Conservation (phyloP, 1,139 yeast genomes). For the Diutina ranongensis region DNA sequence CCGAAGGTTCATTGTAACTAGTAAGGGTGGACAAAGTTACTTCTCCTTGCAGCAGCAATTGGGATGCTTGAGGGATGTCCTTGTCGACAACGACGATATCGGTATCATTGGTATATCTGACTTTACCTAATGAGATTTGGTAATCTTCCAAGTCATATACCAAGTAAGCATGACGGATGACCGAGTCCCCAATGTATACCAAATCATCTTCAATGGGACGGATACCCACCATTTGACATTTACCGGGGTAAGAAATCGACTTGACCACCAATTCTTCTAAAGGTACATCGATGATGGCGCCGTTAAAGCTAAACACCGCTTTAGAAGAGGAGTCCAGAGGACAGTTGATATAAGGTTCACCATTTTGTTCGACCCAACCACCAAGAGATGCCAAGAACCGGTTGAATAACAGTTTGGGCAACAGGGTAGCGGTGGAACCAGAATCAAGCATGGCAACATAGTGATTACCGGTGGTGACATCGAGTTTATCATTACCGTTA, state of each 20-base stretch:
- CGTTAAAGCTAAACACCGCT: constrained; percentile 16
- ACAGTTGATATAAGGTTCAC: constrained; percentile 21
- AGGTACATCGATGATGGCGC: constrained; percentile 17
- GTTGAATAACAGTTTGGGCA: constrained; percentile 14
- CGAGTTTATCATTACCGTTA: background rate
- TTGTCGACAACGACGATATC: constrained; percentile 16
- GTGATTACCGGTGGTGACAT: background rate
- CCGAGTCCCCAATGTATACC: constrained; percentile 49
- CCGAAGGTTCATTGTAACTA: background rate
- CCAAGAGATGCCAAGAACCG: constrained; percentile 13
- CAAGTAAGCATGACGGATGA: constrained; percentile 61
- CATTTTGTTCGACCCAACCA: constrained; percentile 8
- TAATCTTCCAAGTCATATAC: constrained; percentile 65
- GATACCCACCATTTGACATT: background rate
- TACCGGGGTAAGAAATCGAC: background rate
- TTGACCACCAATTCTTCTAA: constrained; percentile 12
- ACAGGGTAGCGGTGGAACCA: constrained; percentile 26
- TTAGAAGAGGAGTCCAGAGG: constrained; percentile 11
- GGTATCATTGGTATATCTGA: constrained; percentile 27
- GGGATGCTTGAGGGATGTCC: background rate
- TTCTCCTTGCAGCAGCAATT: background rate
- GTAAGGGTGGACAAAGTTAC: background rate
- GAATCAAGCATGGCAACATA: constrained; percentile 22
- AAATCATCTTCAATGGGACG: background rate
- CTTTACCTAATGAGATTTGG: constrained; percentile 61